These are phyloP conservation scores for Conticribra guillardii DNA, from an alignment of 108 stramenopile genomes.

Conservation along the genomic window DNA sequence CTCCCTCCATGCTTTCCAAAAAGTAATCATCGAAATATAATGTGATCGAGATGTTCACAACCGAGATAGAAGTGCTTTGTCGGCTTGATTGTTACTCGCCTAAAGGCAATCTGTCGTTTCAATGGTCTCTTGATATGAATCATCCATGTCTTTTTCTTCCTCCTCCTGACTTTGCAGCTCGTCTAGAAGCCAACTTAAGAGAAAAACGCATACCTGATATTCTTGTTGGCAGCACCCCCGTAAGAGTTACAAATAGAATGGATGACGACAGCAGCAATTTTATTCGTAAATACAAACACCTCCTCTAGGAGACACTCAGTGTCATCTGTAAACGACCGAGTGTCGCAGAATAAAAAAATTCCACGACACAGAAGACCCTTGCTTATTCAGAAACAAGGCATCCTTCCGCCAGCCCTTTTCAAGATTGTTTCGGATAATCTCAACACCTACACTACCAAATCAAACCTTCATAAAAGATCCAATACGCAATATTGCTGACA, in stretches of 20 bases:
- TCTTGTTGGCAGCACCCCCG: conserved; percentile 92
- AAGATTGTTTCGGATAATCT: conserved; percentile 91
- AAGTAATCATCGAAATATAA: conserved; percentile 77
- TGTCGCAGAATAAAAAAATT: conserved; percentile 96
- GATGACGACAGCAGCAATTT: conserved; percentile 90
- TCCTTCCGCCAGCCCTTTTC: conserved; percentile 70
- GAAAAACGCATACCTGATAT: conserved; percentile 95
- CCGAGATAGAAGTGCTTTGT: conserved; percentile 80
- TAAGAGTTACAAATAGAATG: conserved; percentile 81
- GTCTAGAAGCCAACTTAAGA: conserved; percentile 86
- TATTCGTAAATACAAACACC: conserved; percentile 95
- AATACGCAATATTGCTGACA: conserved; percentile 92
- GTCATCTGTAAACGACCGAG: conserved; percentile 93
- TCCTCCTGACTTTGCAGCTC: conserved; percentile 22
- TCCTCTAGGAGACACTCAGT: conserved; percentile 95
- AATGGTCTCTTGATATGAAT: background rate
- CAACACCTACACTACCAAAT: conserved; percentile 94
- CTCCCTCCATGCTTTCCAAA: conserved; percentile 65
- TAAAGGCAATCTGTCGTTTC: conserved; percentile 19
- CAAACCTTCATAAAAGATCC: conserved; percentile 94
- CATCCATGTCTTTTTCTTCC: conserved; percentile 26
- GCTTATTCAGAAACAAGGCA: conserved; percentile 63
- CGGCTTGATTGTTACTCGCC: conserved; percentile 77
- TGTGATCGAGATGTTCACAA: conserved; percentile 85
- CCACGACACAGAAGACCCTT: conserved; percentile 82